phyloP scores from a whole-genome alignment of 306 rosid species.

The Prunus mongolica region DNA sequence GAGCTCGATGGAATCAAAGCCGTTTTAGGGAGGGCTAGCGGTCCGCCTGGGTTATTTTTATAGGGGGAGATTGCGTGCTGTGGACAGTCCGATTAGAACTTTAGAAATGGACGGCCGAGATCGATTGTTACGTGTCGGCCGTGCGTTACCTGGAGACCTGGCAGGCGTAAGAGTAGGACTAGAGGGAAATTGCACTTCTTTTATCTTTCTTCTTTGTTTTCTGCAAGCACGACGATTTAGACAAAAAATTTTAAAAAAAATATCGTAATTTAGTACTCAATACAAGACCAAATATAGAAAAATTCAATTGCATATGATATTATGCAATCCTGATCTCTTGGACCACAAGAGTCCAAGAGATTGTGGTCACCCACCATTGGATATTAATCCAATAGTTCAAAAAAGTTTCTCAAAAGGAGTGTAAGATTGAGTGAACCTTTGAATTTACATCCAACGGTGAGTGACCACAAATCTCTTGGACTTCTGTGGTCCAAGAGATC shows the following conservation, averaged over 20 bases:
- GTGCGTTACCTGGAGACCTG: not conserved
- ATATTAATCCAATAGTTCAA: too few species aligned
- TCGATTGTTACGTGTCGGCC: slow-evolving; percentile 5
- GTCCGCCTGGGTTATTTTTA: not conserved
- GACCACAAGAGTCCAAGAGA: too few species aligned
- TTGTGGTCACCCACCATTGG: too few species aligned
- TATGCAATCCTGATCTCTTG: too few species aligned
- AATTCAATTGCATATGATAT: not conserved
- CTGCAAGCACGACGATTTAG: too few species aligned
- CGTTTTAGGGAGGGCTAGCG: accelerated
- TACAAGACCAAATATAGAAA: not conserved
- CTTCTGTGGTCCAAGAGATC: too few species aligned
- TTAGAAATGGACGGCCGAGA: slow-evolving; percentile 3
- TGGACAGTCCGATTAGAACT: slow-evolving; percentile 22
- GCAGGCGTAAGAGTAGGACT: not conserved
- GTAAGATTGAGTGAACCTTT: too few species aligned
- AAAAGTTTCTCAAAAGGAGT: too few species aligned
- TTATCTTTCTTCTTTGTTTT: not conserved
- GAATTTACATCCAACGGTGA: too few species aligned
- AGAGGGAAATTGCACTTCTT: not conserved
- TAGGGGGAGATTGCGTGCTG: not conserved
- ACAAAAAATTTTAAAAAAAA: too few species aligned
- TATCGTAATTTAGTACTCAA: too few species aligned
- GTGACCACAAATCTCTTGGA: too few species aligned
- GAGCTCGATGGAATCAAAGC: not conserved